Evolutionary conservation across 179 eudicot genomes (phyloP).

Genomic region (Beta lomatogona): DNA sequence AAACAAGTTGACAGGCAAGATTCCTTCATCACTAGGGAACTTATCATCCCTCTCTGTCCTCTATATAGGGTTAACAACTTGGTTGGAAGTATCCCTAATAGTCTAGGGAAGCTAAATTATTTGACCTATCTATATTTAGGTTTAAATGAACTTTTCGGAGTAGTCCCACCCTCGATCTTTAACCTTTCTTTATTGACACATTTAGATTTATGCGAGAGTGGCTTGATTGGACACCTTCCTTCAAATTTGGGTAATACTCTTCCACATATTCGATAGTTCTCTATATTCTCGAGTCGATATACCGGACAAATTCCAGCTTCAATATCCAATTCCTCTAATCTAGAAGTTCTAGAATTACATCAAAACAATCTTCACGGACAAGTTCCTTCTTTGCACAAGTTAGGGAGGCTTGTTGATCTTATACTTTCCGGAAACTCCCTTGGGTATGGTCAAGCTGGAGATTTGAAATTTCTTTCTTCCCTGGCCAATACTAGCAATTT

Average conservation of each 20-base stretch:
- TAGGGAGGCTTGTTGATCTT: no score
- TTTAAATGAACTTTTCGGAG: neutral
- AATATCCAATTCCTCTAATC: neutral
- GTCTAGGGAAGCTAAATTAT: conserved; percentile 24
- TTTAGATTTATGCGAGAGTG: conserved; percentile 5
- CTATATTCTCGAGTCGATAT: neutral
- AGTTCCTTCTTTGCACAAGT: no score
- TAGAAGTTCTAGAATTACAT: no score
- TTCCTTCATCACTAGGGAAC: neutral
- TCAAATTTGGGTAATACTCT: conserved; percentile 18
- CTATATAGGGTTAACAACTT: neutral
- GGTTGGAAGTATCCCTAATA: conserved; percentile 20
- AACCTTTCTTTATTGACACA: conserved; percentile 10
- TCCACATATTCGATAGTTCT: conserved; percentile 18
- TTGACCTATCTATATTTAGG: neutral
- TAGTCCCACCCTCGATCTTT: conserved; percentile 5
- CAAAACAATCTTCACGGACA: no score
- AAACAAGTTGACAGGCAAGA: neutral
- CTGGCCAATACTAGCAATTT: conserved; percentile 24
- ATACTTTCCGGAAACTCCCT: no score
- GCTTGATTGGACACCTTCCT: conserved; percentile 18
- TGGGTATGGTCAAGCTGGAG: no score
- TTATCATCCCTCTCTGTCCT: neutral
- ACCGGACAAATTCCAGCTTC: no score
- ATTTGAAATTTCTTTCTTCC: conserved; percentile 6